These are phyloP conservation scores for Debaryomycetaceae sp. DNA, from an alignment of 1,139 yeast species.

Conservation along the genomic window DNA sequence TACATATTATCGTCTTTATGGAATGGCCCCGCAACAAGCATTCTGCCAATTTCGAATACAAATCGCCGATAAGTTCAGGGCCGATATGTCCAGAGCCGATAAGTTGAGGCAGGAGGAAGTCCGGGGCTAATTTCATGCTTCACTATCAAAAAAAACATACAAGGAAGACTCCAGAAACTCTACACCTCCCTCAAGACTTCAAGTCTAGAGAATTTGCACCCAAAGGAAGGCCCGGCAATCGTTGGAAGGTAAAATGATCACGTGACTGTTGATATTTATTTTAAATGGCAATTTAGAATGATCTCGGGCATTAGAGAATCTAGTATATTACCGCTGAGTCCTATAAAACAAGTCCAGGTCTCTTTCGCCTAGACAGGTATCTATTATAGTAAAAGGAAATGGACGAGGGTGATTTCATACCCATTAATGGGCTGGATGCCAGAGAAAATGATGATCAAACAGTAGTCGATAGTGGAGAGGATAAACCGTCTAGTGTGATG, in stretches of 20 bases:
- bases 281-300: background rate
- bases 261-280: background rate
- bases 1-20: too few species aligned
- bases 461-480: slow-evolving; percentile 6
- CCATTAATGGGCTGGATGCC: background rate
- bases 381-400: background rate
- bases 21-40: too few species aligned
- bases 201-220: background rate
- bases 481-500: slow-evolving; percentile 26
- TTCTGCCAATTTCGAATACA: too few species aligned
- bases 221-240: background rate
- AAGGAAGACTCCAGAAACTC: too few species aligned
- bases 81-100: too few species aligned
- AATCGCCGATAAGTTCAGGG: too few species aligned
- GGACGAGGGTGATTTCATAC: background rate
- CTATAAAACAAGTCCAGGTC: too few species aligned
- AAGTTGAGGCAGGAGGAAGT: too few species aligned
- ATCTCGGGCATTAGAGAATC: background rate
- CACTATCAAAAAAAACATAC: too few species aligned
- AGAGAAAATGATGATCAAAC: slow-evolving; percentile 12
- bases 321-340: background rate
- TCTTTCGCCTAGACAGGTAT: too few species aligned
- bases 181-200: too few species aligned
- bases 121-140: too few species aligned
- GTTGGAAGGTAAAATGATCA: background rate